Percentiles rank a stretch among this genome's conserved stretches.
These are phyloP conservation scores for Themeda triandra DNA, from an alignment of 176 grass and related monocot genomes.

Conservation along the genomic window DNA sequence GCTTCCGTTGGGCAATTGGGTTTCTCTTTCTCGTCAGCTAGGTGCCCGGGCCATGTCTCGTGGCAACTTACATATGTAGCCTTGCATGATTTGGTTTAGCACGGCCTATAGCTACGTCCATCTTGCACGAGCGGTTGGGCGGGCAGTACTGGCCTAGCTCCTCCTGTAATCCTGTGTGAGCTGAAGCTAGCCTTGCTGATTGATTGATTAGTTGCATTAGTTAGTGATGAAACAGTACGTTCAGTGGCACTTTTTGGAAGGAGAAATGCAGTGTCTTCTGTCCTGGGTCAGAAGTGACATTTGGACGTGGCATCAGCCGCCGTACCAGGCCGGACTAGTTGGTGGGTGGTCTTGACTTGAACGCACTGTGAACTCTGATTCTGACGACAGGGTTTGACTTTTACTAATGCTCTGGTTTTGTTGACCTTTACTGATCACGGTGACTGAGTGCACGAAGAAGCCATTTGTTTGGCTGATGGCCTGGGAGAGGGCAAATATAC, in stretches of 20 bases:
- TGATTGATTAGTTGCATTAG: not conserved
- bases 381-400: not conserved
- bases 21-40: not conserved
- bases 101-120: not conserved
- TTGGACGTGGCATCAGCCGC: not conserved
- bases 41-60: not conserved
- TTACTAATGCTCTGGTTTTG: not conserved
- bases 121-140: constrained; percentile 7
- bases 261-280: not conserved
- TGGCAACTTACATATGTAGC: not conserved
- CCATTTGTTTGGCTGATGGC: not conserved
- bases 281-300: not conserved
- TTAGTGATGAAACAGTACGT: not conserved
- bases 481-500: not conserved
- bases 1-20: not conserved
- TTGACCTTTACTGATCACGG: not conserved
- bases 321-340: not conserved
- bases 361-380: not conserved
- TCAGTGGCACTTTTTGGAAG: not conserved
- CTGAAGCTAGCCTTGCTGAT: not conserved
- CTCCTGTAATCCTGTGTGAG: too few species aligned
- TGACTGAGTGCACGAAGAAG: not conserved
- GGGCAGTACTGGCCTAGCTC: not conserved
- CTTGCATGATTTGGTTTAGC: not conserved
- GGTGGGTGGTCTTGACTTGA: not conserved